Evolutionary conservation across 352 stramenopile genomes (phyloP).

Genomic region (Globisporangium echinulatum): DNA sequence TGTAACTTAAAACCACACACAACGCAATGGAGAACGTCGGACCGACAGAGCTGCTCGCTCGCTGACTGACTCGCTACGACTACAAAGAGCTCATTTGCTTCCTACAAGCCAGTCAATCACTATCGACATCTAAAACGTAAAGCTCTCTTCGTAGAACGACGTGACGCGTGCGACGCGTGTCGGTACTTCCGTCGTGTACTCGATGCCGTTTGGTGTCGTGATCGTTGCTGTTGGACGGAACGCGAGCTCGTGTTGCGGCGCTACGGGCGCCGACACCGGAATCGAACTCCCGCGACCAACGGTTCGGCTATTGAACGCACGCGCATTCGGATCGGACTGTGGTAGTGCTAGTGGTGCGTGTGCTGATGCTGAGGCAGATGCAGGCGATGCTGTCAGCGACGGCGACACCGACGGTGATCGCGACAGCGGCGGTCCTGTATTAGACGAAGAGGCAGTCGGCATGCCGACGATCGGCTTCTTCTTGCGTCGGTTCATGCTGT

Average conservation of each 20-base stretch:
- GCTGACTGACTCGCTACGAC: too few relatives aligned
- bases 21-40: too few relatives aligned
- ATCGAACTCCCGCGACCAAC: not conserved
- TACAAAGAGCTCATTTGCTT: too few relatives aligned
- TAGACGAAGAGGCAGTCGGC: constrained; percentile 21
- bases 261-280: not conserved
- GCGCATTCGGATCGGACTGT: constrained; percentile 1
- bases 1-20: too few relatives aligned
- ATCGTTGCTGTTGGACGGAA: constrained; percentile 12
- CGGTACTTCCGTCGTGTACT: constrained; percentile 16
- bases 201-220: constrained; percentile 17
- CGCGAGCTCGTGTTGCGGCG: not conserved
- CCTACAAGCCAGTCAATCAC: too few relatives aligned
- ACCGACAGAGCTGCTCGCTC: too few relatives aligned
- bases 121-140: constrained; percentile 29
- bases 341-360: constrained; percentile 25
- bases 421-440: not conserved
- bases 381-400: constrained; percentile 11
- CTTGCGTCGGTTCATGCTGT: constrained; percentile 56
- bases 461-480: constrained; percentile 42
- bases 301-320: constrained; percentile 5
- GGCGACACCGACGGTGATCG: not conserved
- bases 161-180: constrained; percentile 13
- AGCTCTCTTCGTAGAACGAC: constrained; percentile 53
- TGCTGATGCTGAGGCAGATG: constrained; percentile 27